phyloP scores from a whole-genome alignment of 2,329 filamentous ascomycete genomes.

The Metarhizium guizhouense region DNA sequence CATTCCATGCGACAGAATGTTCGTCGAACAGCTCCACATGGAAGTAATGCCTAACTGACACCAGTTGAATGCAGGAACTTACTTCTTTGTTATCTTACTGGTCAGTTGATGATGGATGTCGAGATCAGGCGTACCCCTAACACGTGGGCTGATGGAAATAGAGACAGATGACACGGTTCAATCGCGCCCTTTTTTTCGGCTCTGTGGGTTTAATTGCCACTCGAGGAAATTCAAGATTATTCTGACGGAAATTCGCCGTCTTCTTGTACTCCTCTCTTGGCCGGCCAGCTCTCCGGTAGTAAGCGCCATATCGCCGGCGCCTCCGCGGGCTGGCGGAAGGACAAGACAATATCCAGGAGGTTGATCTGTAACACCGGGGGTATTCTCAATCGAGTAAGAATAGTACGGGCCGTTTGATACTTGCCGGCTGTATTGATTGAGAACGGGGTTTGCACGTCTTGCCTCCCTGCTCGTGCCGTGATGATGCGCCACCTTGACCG shows the following conservation, averaged over 20 bases:
- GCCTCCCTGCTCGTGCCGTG: too few relatives aligned
- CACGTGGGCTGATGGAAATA: neutral
- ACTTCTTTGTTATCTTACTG: neutral
- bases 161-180: neutral
- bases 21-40: neutral
- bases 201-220: neutral
- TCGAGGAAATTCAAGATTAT: neutral
- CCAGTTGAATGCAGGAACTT: neutral
- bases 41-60: neutral
- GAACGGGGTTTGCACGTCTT: too few relatives aligned
- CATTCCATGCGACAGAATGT: neutral
- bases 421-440: too few relatives aligned
- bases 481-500: too few relatives aligned
- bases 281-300: conserved; percentile 1
- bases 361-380: neutral
- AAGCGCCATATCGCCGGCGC: conserved; percentile 3
- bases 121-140: neutral
- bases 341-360: neutral
- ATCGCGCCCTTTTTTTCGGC: neutral
- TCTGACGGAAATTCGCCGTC: neutral
- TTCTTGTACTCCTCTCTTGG: conserved; percentile 5
- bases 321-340: conserved; percentile 7
- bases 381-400: too few relatives aligned
- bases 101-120: neutral
- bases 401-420: too few relatives aligned